Base-by-base conservation (phyloP, 805 yeast genomes). In the Yarrowia bubula region DNA sequence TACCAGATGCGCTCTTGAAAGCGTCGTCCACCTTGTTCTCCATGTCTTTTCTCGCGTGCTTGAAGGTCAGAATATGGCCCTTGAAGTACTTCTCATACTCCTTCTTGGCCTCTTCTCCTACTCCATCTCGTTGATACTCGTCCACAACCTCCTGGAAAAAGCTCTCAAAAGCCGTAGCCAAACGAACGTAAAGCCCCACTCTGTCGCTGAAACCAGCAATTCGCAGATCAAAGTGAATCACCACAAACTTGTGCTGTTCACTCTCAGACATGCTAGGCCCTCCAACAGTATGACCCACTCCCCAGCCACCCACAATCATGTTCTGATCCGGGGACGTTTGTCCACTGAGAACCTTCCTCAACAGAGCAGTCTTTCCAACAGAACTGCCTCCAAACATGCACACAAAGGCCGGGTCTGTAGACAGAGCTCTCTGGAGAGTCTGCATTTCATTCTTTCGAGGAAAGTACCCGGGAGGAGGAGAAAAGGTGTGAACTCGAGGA, bases 141-240 rank as follows among this genome's bases (percentile, higher is more conserved):
- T 46, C 64, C n/a, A 67, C 63, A 15, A 68, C 46, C 9, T 60
- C 48, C 28, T 43, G 50, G 11, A 68, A 65, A 44, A 68, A 66
- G 38, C 44, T 37, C 22, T 68, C 69, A 47, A 68, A 64, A 35
- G 66, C 65, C 1, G 64, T 18, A 3, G 70, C 67, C 10, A 68
- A 44, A 6, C 70, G 22, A 32, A 68, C 46, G 22, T 61, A 67
- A 10, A 68, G 50, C 5, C 70, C 69, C 14, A 66, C 51, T n/a
- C 68, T 48, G 50, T 68, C 68, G 8, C 68, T 65, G 15, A 68
- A 68, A 6, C 70, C 70, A 1, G 69, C 70, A 39, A 68, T 60
- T 15, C 70, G 50, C 11, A 68, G 46, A 53, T 68, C 70, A 39
- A 68, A 64, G 18, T 69, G 66, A 7, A 65, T 61, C 32, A 68